These are phyloP conservation scores for Saturnispora zaruensis DNA, from an alignment of 805 yeast genomes.

Conservation along the genomic window DNA sequence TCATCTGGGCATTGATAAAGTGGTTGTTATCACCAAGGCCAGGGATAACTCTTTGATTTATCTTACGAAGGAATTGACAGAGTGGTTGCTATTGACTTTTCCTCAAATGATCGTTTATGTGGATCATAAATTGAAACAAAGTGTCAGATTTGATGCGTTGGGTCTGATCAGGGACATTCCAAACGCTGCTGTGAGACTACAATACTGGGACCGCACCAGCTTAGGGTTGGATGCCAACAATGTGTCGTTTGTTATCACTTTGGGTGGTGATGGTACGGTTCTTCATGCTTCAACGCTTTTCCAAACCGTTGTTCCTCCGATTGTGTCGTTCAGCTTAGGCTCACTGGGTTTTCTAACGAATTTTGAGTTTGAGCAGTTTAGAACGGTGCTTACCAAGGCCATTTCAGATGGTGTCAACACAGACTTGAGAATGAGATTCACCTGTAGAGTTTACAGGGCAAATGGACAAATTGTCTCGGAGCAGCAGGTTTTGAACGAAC, in stretches of 20 bases:
- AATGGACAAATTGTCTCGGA: conserved; percentile 49
- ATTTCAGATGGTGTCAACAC: conserved; percentile 65
- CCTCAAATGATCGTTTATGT: conserved; percentile 46
- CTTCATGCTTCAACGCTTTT: conserved; percentile 80
- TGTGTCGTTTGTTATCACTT: conserved; percentile 72
- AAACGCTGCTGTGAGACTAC: conserved; percentile 36
- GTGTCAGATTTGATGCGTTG: conserved; percentile 53
- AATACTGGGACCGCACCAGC: conserved; percentile 62
- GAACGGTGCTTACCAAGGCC: conserved; percentile 46
- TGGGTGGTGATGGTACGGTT: conserved; percentile 98
- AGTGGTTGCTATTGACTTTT: conserved; percentile 51
- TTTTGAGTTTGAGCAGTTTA: conserved; percentile 68
- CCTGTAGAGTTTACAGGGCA: conserved; percentile 59
- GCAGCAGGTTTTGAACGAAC: conserved; percentile 79
- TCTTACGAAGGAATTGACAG: conserved; percentile 70
- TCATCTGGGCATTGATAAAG: conserved; percentile 56
- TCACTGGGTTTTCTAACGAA: conserved; percentile 89
- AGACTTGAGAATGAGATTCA: conserved; percentile 78
- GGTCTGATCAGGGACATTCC: conserved; percentile 44
- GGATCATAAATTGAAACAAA: conserved; percentile 55
- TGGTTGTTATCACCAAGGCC: conserved; percentile 84
- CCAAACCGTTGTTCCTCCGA: conserved; percentile 83
- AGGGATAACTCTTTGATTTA: conserved; percentile 71
- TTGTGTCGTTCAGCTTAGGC: conserved; percentile 80
- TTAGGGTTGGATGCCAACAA: conserved; percentile 37